A percentile compares a stretch with the other conserved stretches of the same genome.
phyloP scores from a whole-genome alignment of 2,329 filamentous ascomycete genomes.

The Dendryphion nanum region DNA sequence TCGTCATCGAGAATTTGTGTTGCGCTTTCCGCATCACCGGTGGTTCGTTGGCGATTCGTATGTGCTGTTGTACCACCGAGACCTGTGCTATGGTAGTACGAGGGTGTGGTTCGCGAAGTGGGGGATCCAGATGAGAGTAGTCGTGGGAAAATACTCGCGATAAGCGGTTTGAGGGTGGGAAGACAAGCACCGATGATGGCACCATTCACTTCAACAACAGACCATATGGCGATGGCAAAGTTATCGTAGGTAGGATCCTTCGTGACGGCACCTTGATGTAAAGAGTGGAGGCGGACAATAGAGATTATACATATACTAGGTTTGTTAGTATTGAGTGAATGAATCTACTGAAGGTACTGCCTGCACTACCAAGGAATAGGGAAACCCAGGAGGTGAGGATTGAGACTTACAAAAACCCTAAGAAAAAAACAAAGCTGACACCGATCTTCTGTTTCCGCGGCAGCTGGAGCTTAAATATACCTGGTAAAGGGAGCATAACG shows the following conservation, averaged over 20 bases:
- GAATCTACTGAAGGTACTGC: background rate
- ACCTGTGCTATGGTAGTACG: conserved; percentile 4
- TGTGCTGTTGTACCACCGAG: background rate
- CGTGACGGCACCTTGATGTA: conserved; percentile 1
- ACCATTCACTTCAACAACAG: conserved; percentile 10
- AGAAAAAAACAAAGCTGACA: conserved; percentile 19
- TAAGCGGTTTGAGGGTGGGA: conserved; percentile 8
- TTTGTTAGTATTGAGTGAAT: background rate
- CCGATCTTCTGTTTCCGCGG: conserved; percentile 18
- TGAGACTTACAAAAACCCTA: conserved; percentile 22
- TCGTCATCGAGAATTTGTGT: conserved; percentile 1
- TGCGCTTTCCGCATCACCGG: background rate
- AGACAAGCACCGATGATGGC: conserved; percentile 10
- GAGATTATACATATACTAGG: conserved; percentile 9
- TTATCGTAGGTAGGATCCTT: conserved; percentile 7
- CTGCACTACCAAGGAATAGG: background rate
- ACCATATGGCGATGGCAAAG: conserved; percentile 8
- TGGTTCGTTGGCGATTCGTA: background rate
- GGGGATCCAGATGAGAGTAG: conserved; percentile 1
- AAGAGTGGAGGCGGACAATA: conserved; percentile 8
- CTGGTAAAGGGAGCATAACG: conserved; percentile 38
- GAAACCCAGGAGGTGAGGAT: background rate
- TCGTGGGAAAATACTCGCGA: conserved; percentile 2
- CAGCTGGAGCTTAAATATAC: conserved; percentile 35
- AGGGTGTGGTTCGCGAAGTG: background rate